Percentiles rank a stretch among this genome's conserved stretches.
Evolutionary conservation across 2,329 filamentous ascomycete genomes (phyloP).

Genomic region (Purpureocillium lavendulum): DNA sequence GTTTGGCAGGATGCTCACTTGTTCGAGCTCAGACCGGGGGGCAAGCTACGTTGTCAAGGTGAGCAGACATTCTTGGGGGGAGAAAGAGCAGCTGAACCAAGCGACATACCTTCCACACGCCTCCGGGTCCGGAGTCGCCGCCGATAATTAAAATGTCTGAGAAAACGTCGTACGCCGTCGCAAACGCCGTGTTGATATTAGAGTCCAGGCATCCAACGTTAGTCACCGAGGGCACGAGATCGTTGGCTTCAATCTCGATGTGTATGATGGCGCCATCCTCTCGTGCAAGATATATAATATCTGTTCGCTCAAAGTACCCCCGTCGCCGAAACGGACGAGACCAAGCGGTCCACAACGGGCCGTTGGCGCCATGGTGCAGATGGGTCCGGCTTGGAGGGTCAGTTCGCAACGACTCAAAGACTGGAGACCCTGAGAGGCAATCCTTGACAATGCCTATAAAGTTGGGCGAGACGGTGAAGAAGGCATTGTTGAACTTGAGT

Average conservation of each 20-base stretch:
- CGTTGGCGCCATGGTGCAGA: constrained; percentile 35
- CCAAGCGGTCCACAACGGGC: constrained; percentile 76
- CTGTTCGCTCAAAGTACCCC: constrained; percentile 53
- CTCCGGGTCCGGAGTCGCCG: constrained; percentile 70
- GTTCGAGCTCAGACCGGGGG: constrained; percentile 41
- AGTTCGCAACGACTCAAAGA: constrained; percentile 36
- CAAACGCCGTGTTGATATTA: constrained; percentile 75
- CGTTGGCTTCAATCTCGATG: constrained; percentile 55
- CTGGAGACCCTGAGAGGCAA: constrained; percentile 41
- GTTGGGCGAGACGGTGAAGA: constrained; percentile 57
- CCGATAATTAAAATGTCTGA: constrained; percentile 74
- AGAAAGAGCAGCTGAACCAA: no score
- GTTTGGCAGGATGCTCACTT: constrained; percentile 46
- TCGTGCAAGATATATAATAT: constrained; percentile 77
- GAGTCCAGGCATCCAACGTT: constrained; percentile 58
- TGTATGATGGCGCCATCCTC: constrained; percentile 79
- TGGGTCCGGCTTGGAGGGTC: constrained; percentile 29
- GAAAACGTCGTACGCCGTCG: constrained; percentile 58
- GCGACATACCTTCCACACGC: constrained; percentile 56
- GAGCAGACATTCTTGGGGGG: background rate
- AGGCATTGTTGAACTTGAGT: constrained; percentile 60
- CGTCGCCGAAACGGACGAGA: constrained; percentile 64
- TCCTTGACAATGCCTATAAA: constrained; percentile 49
- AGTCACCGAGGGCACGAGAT: constrained; percentile 44
- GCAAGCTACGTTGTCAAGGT: constrained; percentile 31